Conservation (phyloP, 805 yeast genomes). For the Candida adriatica region DNA sequence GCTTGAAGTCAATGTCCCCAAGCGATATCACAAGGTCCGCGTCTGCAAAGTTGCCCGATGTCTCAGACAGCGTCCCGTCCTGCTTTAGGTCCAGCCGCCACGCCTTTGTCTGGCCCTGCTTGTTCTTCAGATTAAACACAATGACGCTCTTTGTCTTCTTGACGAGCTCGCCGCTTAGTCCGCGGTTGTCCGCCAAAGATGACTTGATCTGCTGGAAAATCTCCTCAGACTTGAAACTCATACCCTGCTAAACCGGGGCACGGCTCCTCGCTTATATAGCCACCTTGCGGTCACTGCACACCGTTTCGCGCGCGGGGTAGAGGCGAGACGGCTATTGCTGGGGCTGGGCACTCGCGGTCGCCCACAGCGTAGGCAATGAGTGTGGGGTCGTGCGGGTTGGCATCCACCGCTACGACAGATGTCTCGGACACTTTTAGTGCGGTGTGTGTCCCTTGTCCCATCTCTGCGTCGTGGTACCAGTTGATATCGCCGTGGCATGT, state of each 20-base stretch:
- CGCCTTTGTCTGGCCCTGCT: slow-evolving; percentile 42
- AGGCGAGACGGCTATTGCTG: slow-evolving; percentile 4
- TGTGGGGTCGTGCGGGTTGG: slow-evolving; percentile 14
- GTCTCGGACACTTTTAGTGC: slow-evolving; percentile 1
- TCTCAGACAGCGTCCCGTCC: slow-evolving; percentile 37
- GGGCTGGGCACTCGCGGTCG: slow-evolving; percentile 11
- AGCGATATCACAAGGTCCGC: slow-evolving; percentile 62
- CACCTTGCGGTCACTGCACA: too few relatives aligned
- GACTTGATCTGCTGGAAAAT: slow-evolving; percentile 17
- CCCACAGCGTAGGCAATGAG: slow-evolving; percentile 15
- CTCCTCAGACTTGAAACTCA: slow-evolving; percentile 23
- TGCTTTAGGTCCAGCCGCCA: slow-evolving; percentile 65
- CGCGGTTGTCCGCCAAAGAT: slow-evolving; percentile 13
- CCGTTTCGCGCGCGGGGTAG: too few relatives aligned
- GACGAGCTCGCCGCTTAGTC: slow-evolving; percentile 15
- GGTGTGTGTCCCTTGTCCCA: slow-evolving; percentile 10
- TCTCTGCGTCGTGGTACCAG: slow-evolving; percentile 20
- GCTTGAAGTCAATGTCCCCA: slow-evolving; percentile 62
- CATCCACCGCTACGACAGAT: slow-evolving; percentile 10
- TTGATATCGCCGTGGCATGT: slow-evolving; percentile 16
- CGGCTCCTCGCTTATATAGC: too few relatives aligned
- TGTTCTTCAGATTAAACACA: slow-evolving; percentile 60
- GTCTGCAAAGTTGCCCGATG: slow-evolving; percentile 37
- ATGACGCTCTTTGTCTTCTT: slow-evolving; percentile 51
- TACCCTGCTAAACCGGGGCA: too few relatives aligned